Conservation (phyloP, 2,329 filamentous ascomycete genomes). For the Botryotinia calthae region DNA sequence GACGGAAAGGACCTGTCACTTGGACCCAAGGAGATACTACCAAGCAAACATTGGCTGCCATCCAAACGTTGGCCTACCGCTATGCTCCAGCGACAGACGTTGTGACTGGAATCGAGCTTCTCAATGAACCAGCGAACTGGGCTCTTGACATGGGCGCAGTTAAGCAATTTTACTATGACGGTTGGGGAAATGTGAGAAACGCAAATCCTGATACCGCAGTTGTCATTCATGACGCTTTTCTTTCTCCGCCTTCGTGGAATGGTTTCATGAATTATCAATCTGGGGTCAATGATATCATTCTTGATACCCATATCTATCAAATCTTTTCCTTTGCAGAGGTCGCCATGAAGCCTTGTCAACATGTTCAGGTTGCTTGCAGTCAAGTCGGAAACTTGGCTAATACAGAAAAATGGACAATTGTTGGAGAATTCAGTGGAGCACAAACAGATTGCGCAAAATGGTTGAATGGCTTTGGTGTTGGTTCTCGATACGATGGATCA, state of each 20-base stretch:
- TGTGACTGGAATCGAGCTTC: constrained; percentile 45
- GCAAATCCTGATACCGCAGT: constrained; percentile 48
- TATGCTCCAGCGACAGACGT: constrained; percentile 44
- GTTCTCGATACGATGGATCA: constrained; percentile 51
- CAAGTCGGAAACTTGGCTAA: constrained; percentile 39
- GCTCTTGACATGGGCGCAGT: constrained; percentile 39
- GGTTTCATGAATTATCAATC: constrained; percentile 51
- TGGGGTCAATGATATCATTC: constrained; percentile 40
- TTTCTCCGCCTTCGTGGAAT: constrained; percentile 56
- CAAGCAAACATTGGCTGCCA: constrained; percentile 40
- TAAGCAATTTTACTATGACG: constrained; percentile 49
- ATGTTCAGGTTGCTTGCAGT: constrained; percentile 44
- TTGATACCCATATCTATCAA: constrained; percentile 47
- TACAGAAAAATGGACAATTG: constrained; percentile 39
- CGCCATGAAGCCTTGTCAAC: constrained; percentile 41
- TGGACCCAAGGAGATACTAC: constrained; percentile 48
- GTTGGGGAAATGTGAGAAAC: constrained; percentile 47
- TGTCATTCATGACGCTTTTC: constrained; percentile 59
- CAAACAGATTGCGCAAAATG: constrained; percentile 47
- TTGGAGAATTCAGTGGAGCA: constrained; percentile 46
- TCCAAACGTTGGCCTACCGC: constrained; percentile 42
- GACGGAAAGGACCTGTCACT: constrained; percentile 46
- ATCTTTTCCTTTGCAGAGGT: constrained; percentile 42
- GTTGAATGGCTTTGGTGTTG: constrained; percentile 56
- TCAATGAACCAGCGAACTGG: constrained; percentile 43